Evolutionary conservation across 2,329 filamentous ascomycete species (phyloP).

Genomic region (Monilinia fructicola): DNA sequence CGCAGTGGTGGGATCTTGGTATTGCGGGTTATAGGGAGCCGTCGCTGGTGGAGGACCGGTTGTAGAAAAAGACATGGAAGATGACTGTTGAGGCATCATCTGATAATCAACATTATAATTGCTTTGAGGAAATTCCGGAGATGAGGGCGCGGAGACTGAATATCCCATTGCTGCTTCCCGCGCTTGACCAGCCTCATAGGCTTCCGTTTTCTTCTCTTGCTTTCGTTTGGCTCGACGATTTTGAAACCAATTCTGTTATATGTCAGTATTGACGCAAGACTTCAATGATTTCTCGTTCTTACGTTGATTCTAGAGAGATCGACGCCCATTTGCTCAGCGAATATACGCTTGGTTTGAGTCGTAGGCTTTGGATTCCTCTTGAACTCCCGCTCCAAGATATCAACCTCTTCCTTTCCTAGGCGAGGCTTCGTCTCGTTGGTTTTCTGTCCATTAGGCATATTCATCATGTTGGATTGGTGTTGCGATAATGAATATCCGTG

Average conservation of each 20-base stretch:
- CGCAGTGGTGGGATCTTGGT: slow-evolving; percentile 33
- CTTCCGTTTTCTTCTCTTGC: slow-evolving; percentile 59
- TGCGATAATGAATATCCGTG: slow-evolving; percentile 30
- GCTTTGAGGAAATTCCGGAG: slow-evolving; percentile 34
- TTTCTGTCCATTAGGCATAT: slow-evolving; percentile 31
- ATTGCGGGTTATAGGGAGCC: slow-evolving; percentile 37
- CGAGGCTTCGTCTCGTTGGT: slow-evolving; percentile 40
- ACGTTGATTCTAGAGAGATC: slow-evolving; percentile 65
- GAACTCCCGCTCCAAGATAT: slow-evolving; percentile 60
- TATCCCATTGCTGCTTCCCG: slow-evolving; percentile 33
- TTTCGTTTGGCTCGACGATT: slow-evolving; percentile 55
- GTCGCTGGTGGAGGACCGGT: slow-evolving; percentile 33
- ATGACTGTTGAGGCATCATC: slow-evolving; percentile 26
- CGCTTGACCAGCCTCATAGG: slow-evolving; percentile 48
- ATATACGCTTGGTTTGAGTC: slow-evolving; percentile 59
- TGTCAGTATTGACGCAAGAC: slow-evolving; percentile 5
- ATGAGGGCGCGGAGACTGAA: slow-evolving; percentile 35
- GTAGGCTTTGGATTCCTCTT: slow-evolving; percentile 64
- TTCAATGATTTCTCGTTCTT: slow-evolving; percentile 32
- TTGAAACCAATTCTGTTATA: slow-evolving; percentile 64
- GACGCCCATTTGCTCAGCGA: slow-evolving; percentile 62
- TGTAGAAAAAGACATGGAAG: slow-evolving; percentile 25
- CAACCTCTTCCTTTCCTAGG: slow-evolving; percentile 59
- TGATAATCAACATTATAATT: slow-evolving; percentile 29
- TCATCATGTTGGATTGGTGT: slow-evolving; percentile 41